Evolutionary conservation across 1,284 basidiomycete genomes (phyloP), one percentile per base, ranked within the genome.

Genomic region (Ustilago nuda): DNA sequence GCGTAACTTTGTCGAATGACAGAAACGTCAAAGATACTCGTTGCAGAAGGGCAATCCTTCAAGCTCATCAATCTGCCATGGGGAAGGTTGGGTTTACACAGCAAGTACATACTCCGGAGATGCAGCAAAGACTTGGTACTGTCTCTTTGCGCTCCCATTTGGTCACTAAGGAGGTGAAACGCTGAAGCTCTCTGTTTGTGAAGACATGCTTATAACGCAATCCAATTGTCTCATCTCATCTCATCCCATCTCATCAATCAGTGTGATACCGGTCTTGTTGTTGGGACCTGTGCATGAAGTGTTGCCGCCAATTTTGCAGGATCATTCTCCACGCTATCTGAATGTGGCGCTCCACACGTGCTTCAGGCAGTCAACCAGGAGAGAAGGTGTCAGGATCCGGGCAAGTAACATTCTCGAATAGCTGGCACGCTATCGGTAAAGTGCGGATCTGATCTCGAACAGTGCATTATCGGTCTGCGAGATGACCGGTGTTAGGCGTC

Each of bases 321-420:
- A 37, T 27, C 23, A 27, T 3, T 36, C 53, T 37, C 23, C 9
- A 55, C 17, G 15, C 7, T 33, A 8, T 3, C 51, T 30, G 32
- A 58, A 36, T 58, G 56, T 58, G 56, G 56, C 45, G 56, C 56
- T 58, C 56, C 45, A 15, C 8, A 23, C 41, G 37, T 41, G 35
- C 27, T 19, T 39, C 7, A 32, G 48, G 5, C 48, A 30, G n/a
- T 30, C 30, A 50, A 11, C 17, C 35, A 8, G 32, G 23, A 19
- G 32, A 17, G 51, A 12, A 17, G 17, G 13, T 19, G 17, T 53
- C 13, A 7, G 51, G 36, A 53, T 53, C 51, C 51, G 51, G 51
- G 51, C 8, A 36, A 53, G 51, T 33, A 19, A 19, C 35, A 23
- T 6, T 5, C 19, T 36, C 30, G 17, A 36, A 53, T 53, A 53